These are phyloP conservation scores for Monilinia laxa DNA, from an alignment of 2,329 filamentous ascomycete genomes.

Conservation along the genomic window DNA sequence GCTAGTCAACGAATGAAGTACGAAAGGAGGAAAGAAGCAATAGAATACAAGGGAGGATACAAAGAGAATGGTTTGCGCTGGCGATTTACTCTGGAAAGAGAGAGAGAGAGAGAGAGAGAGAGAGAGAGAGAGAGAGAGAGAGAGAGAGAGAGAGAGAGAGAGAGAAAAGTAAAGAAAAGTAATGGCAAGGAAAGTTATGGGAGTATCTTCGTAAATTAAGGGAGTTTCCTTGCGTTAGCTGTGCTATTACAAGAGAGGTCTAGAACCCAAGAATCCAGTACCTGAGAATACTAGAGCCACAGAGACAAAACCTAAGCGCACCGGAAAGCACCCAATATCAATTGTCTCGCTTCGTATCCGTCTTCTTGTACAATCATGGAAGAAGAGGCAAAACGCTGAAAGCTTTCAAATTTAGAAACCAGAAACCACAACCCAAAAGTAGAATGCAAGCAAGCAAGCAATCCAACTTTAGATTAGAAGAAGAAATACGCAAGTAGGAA, in stretches of 20 bases:
- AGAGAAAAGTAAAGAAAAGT: background rate
- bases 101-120: too few species aligned
- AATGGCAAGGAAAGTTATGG: background rate
- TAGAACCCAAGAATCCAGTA: constrained; percentile 14
- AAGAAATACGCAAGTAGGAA: constrained; percentile 96
- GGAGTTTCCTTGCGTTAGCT: background rate
- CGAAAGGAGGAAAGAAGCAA: constrained; percentile 1
- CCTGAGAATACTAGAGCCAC: constrained; percentile 5
- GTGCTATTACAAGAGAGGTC: constrained; percentile 4
- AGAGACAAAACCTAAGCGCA: constrained; percentile 2
- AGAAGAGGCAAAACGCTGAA: constrained; percentile 8
- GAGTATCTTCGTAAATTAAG: constrained; percentile 5
- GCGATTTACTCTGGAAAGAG: background rate
- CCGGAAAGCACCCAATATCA: constrained; percentile 1
- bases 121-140: too few species aligned
- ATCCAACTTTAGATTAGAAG: constrained; percentile 62
- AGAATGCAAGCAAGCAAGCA: constrained; percentile 8
- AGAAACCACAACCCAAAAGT: constrained; percentile 3
- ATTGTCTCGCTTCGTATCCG: constrained; percentile 8
- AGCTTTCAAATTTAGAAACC: constrained; percentile 15
- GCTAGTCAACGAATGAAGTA: background rate
- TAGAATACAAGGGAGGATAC: constrained; percentile 16
- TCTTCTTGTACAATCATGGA: constrained; percentile 13
- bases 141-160: background rate
- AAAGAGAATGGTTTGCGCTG: too few species aligned